Evolutionary conservation across 2,329 filamentous ascomycete species (phyloP).

Genomic region (Cercospora sp.): DNA sequence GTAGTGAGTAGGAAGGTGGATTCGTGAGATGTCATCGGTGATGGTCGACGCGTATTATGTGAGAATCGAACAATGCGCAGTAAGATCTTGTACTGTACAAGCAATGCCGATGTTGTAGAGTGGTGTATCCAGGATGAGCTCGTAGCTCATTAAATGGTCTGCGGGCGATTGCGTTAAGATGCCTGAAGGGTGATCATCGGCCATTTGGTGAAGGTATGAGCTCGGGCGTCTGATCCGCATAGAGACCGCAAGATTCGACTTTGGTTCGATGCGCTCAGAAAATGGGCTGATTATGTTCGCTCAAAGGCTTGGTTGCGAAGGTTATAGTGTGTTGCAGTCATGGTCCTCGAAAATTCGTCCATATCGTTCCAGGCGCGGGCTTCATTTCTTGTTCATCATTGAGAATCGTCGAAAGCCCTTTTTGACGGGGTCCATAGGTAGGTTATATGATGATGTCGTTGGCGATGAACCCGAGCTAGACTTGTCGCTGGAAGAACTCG

Average conservation of each 20-base stretch:
- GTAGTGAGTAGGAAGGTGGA: not conserved
- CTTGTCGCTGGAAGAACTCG: conserved; percentile 23
- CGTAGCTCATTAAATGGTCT: not conserved
- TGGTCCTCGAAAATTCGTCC: not conserved
- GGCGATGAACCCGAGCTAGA: conserved; percentile 18
- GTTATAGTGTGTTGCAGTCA: not conserved
- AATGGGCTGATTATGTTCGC: not conserved
- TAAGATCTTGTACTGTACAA: not conserved
- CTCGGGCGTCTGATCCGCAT: not conserved
- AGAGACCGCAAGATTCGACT: not conserved
- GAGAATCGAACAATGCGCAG: not conserved
- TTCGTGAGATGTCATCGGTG: not conserved
- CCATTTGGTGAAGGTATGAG: not conserved
- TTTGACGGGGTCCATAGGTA: conserved; percentile 18
- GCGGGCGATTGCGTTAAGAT: not conserved
- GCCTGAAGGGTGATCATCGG: not conserved
- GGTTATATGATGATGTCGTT: conserved; percentile 13
- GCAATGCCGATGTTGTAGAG: not conserved
- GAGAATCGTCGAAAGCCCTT: conserved; percentile 24
- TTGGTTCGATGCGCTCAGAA: not conserved
- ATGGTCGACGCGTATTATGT: not conserved
- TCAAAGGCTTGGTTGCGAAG: not conserved
- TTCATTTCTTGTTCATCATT: conserved; percentile 20
- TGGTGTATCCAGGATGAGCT: not conserved
- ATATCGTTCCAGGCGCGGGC: not conserved